These are phyloP conservation scores for Trametes pubescens DNA, from an alignment of 1,284 basidiomycete species.

Conservation along the genomic window DNA sequence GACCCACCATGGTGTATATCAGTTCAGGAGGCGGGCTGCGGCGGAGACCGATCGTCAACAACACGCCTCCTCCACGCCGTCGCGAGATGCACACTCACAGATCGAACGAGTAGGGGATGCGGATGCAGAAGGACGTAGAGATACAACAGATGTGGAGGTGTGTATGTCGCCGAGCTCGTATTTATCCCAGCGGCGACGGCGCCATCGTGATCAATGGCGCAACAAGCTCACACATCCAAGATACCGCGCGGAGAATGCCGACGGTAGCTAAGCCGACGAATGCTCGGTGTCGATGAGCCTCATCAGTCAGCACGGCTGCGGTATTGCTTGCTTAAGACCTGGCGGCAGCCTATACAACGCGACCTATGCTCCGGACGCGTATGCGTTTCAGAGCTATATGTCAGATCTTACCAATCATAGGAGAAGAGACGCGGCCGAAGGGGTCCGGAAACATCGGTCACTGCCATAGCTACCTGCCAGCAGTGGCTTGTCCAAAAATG, in stretches of 20 bases:
- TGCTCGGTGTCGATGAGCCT: constrained; percentile 8
- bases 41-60: constrained; percentile 1
- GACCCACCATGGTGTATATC: constrained; percentile 27
- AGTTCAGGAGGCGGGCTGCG: not conserved
- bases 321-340: not conserved
- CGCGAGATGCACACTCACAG: not conserved
- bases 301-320: constrained; percentile 20
- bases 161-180: constrained; percentile 7
- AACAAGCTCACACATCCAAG: constrained; percentile 27
- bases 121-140: not conserved
- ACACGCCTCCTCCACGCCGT: not conserved
- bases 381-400: not conserved
- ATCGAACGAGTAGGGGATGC: not conserved
- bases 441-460: no score
- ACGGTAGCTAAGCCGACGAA: constrained; percentile 26
- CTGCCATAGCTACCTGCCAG: not conserved
- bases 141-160: not conserved
- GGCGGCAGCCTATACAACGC: not conserved
- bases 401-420: not conserved
- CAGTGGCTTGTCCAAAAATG: not conserved
- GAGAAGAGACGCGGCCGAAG: no score
- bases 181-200: constrained; percentile 28
- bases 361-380: not conserved
- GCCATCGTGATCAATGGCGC: constrained; percentile 33
- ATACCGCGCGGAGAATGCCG: constrained; percentile 24